These are phyloP conservation scores for Lasiodiplodia hormozganensis DNA, from an alignment of 2,329 filamentous ascomycete genomes.

Conservation along the genomic window DNA sequence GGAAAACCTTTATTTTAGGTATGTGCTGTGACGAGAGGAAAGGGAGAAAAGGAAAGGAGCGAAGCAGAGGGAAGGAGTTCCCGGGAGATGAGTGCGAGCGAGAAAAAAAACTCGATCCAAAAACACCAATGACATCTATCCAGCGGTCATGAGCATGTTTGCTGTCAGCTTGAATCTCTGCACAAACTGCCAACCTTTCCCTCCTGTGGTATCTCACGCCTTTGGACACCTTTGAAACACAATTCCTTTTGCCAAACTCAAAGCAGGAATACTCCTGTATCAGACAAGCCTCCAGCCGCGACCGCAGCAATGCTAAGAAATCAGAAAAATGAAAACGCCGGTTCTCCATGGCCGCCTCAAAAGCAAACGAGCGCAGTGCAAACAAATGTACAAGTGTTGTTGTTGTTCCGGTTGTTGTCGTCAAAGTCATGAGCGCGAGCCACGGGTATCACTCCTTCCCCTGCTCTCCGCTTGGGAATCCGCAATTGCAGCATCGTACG, in stretches of 20 bases:
- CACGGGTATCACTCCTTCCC: constrained; percentile 71
- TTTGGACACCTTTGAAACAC: constrained; percentile 16
- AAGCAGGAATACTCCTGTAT: constrained; percentile 16
- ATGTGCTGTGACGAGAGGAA: constrained; percentile 55
- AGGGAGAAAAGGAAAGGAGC: constrained; percentile 30
- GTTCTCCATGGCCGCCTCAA: constrained; percentile 20
- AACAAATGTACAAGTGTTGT: constrained; percentile 22
- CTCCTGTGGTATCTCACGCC: constrained; percentile 24
- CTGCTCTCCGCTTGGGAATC: constrained; percentile 81
- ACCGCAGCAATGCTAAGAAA: constrained; percentile 20
- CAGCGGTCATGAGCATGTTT: constrained; percentile 26
- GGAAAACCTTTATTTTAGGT: constrained; percentile 71
- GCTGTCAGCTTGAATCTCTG: constrained; percentile 15
- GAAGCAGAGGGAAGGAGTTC: neutral
- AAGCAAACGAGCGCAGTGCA: constrained; percentile 16
- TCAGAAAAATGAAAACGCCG: constrained; percentile 14
- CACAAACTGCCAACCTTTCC: constrained; percentile 8
- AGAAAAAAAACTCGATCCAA: constrained; percentile 26
- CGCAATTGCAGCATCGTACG: constrained; percentile 82
- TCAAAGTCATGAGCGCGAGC: constrained; percentile 43
- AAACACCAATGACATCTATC: constrained; percentile 16
- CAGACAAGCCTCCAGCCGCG: neutral
- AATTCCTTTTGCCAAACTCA: constrained; percentile 6
- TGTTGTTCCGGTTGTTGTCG: neutral
- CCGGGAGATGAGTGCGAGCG: neutral